Conservation (phyloP, 208 protist genomes). For the Trichomonas tenax region DNA sequence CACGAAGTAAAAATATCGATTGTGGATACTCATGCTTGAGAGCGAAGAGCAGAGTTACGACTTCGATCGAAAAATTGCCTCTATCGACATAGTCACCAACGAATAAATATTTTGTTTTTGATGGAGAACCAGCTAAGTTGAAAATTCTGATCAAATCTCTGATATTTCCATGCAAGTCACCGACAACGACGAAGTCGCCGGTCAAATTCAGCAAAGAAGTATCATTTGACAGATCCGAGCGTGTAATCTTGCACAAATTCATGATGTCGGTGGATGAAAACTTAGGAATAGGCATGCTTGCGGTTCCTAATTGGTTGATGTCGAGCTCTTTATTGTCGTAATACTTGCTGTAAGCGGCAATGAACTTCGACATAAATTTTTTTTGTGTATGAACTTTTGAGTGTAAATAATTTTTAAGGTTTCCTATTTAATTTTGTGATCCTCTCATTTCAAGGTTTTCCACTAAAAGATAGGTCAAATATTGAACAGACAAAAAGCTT, state of each 20-base stretch:
- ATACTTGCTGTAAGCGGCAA: background rate
- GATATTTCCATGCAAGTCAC: slow-evolving; percentile 4
- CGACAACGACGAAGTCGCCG: background rate
- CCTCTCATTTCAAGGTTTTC: no score
- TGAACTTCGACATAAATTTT: background rate
- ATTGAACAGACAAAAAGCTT: no score
- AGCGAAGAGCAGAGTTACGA: background rate
- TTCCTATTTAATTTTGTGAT: no score
- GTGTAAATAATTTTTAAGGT: no score
- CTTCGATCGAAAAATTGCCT: background rate
- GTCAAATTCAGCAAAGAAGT: background rate
- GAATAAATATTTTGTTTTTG: background rate
- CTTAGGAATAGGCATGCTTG: background rate
- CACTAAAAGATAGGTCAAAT: no score
- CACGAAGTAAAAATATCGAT: background rate
- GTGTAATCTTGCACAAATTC: background rate
- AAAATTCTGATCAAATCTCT: background rate
- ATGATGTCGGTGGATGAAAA: background rate
- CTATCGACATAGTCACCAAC: background rate
- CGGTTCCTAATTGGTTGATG: background rate
- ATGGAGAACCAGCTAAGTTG: background rate
- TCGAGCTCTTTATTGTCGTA: background rate
- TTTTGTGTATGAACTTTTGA: no score
- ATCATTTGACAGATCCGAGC: background rate
- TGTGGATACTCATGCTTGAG: background rate